A percentile compares a stretch with the other conserved stretches of the same genome.
phyloP scores from a whole-genome alignment of 352 stramenopile genomes.

The Phytophthora nicotianae region DNA sequence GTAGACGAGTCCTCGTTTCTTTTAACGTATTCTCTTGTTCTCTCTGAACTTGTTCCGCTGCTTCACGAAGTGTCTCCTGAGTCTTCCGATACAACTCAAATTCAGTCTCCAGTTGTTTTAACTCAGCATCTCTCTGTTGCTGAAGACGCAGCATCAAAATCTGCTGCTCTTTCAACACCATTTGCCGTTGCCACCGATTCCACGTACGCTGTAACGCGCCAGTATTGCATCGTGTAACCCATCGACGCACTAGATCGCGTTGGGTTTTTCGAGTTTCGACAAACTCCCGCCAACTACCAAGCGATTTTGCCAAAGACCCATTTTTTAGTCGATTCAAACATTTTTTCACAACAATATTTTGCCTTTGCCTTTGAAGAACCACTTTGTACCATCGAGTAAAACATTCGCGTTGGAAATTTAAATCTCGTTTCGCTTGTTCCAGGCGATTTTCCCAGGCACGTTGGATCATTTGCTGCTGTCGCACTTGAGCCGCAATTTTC shows the following conservation, averaged over 20 bases:
- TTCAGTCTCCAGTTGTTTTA: constrained; percentile 19
- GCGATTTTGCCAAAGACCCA: constrained; percentile 12
- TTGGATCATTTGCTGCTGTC: constrained; percentile 30
- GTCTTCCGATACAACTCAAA: constrained; percentile 18
- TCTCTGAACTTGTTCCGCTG: constrained; percentile 7
- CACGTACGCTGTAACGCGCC: constrained; percentile 26
- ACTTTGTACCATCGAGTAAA: constrained; percentile 33
- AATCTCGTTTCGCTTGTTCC: constrained; percentile 25
- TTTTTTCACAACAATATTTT: constrained; percentile 17
- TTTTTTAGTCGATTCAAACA: constrained; percentile 34
- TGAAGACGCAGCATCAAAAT: constrained; percentile 22
- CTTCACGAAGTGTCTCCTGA: constrained; percentile 11
- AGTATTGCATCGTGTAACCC: constrained; percentile 16
- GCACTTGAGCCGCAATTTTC: constrained; percentile 16
- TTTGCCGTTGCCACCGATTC: constrained; percentile 41
- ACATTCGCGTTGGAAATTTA: constrained; percentile 27
- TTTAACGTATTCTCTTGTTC: constrained; percentile 19
- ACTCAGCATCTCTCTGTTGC: constrained; percentile 8
- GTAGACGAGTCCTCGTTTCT: constrained; percentile 4
- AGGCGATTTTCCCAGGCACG: constrained; percentile 32
- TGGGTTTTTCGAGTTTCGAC: constrained; percentile 20
- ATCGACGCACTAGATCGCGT: constrained; percentile 32
- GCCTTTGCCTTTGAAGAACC: constrained; percentile 4
- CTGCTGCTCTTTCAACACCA: constrained; percentile 34
- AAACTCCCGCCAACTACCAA: constrained; percentile 36